Conservation (phyloP, 2,329 filamentous ascomycete species). For the Simplicillium aogashimaense region DNA sequence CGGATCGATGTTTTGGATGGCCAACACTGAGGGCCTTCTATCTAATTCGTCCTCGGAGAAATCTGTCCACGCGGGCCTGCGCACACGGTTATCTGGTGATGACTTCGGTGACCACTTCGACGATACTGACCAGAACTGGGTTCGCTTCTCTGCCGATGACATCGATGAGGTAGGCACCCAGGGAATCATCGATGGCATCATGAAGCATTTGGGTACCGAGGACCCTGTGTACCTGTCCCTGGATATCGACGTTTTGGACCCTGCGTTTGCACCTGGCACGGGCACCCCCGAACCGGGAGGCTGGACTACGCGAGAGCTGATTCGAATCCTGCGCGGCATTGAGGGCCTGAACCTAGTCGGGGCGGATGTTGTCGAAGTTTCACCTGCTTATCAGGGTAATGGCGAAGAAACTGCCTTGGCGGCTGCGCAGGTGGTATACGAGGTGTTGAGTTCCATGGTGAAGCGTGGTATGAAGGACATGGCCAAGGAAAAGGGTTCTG, state of each 20-base stretch:
- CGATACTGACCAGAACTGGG: slow-evolving; percentile 63
- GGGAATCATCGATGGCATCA: slow-evolving; percentile 62
- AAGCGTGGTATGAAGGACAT: slow-evolving; percentile 36
- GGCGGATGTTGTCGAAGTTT: slow-evolving; percentile 83
- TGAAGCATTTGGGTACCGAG: slow-evolving; percentile 62
- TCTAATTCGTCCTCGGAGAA: slow-evolving; percentile 50
- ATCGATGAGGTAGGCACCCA: slow-evolving; percentile 71
- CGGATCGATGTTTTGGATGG: slow-evolving; percentile 87
- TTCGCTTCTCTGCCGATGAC: slow-evolving; percentile 68
- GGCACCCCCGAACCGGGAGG: slow-evolving; percentile 86
- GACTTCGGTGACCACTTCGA: slow-evolving; percentile 59
- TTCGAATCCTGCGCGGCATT: slow-evolving; percentile 70
- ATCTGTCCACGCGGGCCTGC: slow-evolving; percentile 73
- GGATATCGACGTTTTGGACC: slow-evolving; percentile 83
- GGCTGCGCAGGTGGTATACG: slow-evolving; percentile 70
- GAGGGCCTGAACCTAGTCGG: slow-evolving; percentile 79
- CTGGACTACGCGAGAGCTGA: slow-evolving; percentile 83
- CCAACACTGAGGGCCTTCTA: slow-evolving; percentile 70
- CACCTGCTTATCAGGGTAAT: slow-evolving; percentile 67
- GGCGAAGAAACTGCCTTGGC: slow-evolving; percentile 71
- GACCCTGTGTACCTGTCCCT: slow-evolving; percentile 70
- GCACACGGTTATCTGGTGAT: slow-evolving; percentile 59
- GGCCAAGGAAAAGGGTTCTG: slow-evolving; percentile 20
- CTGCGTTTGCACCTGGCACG: slow-evolving; percentile 57
- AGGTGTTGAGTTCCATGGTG: slow-evolving; percentile 67